Base-by-base conservation (phyloP, 768 basidiomycete species). In the Leucocoprinus leucothites region DNA sequence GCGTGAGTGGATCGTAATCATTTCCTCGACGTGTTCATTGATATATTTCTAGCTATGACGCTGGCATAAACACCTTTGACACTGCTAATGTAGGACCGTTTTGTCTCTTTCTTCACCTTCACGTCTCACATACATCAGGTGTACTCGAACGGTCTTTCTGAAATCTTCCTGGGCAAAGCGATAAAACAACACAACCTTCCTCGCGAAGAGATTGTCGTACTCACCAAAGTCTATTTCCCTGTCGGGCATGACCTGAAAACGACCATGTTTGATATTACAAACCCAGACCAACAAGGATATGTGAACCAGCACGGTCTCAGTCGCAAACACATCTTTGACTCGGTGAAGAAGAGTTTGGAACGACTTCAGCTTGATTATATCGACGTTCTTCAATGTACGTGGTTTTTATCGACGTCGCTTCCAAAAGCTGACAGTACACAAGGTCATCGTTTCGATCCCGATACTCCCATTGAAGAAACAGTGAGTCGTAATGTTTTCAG, bases 361-460 rank as follows among this genome's bases (percentile, higher is more conserved):
- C 77, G 89, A 11, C 74, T 92, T 1, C 85, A 89, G 46, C 66
- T 89, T 25, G 89, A 91, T 48, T 89, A 90, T 57, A 77, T 92
- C 62, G 90, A 91, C 63, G 69, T 91, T 1, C 69, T 90, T 5
- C 89, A 91, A 72, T 87, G 86, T 77, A 62, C 58, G 74, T 50
- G 4, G 16, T 11, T 40, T n/a, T 6, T 22, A 14, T 40, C 22
- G 5, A 28, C 25, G 9, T 1, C 42, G 24, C 5, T 11, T n/a
- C 14, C 71, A 70, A 53, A 71, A 71, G 38, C 53, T 65, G 69
- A 16, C 56, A 59, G 3, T 35, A 79, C 31, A 31, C 5, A 31
- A 31, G 78, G 78, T 60, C 80, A 82, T 63, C 73, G 82, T 4
- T 83, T 84, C 56, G 84, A 84, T 59, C 50, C 67, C 16, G 69